Evolutionary conservation across 305 asterid genomes (phyloP).

Genomic region (Fraxinus latifolia): DNA sequence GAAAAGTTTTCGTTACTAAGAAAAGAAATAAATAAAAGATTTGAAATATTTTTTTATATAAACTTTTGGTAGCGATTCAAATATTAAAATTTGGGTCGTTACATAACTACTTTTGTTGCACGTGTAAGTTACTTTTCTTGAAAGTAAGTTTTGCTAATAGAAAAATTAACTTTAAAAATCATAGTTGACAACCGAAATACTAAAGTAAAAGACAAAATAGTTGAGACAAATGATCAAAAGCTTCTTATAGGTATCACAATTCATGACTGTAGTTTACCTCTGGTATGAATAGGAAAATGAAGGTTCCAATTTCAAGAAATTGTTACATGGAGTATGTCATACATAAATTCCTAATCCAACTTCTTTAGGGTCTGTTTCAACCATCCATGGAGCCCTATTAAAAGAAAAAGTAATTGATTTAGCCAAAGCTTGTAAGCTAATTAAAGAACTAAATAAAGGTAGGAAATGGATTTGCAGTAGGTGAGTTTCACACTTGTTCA

Average conservation of each 20-base stretch:
- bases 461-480: background rate
- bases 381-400: constrained; percentile 97
- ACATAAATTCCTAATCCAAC: constrained; percentile 79
- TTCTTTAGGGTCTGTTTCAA: constrained; percentile 85
- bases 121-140: background rate
- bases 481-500: constrained; percentile 36
- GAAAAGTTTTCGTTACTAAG: too few species aligned
- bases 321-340: constrained; percentile 24
- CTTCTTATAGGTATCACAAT: background rate
- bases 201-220: background rate
- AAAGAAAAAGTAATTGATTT: constrained; percentile 5
- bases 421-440: background rate
- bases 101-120: background rate
- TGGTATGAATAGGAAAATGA: background rate
- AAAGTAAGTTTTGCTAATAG: background rate
- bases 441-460: background rate
- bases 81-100: too few species aligned
- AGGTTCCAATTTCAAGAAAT: background rate
- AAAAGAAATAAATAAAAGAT: too few species aligned
- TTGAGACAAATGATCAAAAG: background rate
- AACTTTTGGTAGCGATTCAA: too few species aligned
- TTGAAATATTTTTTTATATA: too few species aligned
- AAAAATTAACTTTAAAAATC: background rate
- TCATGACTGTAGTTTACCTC: background rate
- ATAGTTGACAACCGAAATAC: background rate